Evolutionary conservation across 1,139 yeast genomes (phyloP).

Genomic region (Geotrichum histeridarum): DNA sequence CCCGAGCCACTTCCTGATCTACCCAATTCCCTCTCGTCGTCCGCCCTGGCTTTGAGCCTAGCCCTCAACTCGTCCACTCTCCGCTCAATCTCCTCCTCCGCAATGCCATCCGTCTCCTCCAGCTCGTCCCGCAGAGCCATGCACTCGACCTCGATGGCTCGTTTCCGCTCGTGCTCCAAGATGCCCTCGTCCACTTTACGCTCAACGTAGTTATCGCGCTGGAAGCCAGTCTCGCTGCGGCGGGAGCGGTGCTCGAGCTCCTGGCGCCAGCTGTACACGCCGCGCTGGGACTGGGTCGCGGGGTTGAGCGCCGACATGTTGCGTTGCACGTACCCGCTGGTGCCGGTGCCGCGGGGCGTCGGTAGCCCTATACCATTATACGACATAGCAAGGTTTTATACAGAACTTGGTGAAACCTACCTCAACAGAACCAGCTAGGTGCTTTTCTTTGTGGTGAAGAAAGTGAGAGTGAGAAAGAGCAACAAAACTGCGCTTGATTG

Average conservation of each 20-base stretch:
- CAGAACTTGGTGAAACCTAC: neutral
- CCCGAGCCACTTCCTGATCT: neutral
- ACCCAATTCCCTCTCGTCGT: slow-evolving; percentile 7
- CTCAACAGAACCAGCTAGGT: too few species aligned
- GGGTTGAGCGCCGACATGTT: slow-evolving; percentile 40
- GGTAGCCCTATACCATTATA: slow-evolving; percentile 63
- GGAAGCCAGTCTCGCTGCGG: slow-evolving; percentile 25
- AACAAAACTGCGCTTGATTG: neutral
- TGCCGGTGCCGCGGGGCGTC: slow-evolving; percentile 66
- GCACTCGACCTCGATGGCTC: slow-evolving; percentile 52
- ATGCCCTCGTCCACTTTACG: slow-evolving; percentile 40
- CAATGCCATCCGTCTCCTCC: slow-evolving; percentile 14
- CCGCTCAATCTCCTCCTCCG: slow-evolving; percentile 27
- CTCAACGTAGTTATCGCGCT: slow-evolving; percentile 25
- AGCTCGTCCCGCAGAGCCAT: slow-evolving; percentile 47
- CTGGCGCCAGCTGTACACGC: slow-evolving; percentile 39
- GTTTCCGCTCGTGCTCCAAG: slow-evolving; percentile 44
- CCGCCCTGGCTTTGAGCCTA: slow-evolving; percentile 20
- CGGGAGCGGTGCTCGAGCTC: slow-evolving; percentile 24
- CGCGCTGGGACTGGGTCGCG: slow-evolving; percentile 28
- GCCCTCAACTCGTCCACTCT: slow-evolving; percentile 33
- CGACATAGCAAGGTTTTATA: slow-evolving; percentile 43
- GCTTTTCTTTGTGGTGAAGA: neutral
- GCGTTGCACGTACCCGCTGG: slow-evolving; percentile 63
- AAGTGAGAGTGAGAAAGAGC: too few species aligned